Percentiles rank a stretch among this genome's conserved stretches.
phyloP scores from a whole-genome alignment of 2,329 filamentous ascomycete species.

The Chaetomiaceae sp. region DNA sequence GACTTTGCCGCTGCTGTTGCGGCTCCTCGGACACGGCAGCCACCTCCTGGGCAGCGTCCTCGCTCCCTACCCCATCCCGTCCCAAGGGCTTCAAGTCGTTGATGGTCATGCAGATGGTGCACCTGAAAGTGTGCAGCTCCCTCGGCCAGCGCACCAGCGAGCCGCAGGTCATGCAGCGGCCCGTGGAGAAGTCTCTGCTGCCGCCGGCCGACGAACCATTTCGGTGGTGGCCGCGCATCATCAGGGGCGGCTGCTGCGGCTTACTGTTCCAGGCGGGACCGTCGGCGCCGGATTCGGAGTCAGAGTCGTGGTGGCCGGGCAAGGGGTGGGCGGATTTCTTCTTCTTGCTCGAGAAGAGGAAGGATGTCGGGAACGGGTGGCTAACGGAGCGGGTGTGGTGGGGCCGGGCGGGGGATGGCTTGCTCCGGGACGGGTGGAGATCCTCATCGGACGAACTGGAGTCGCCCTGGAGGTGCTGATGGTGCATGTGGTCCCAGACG shows the following conservation, averaged over 20 bases:
- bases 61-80: constrained; percentile 22
- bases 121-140: constrained; percentile 69
- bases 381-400: constrained; percentile 65
- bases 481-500: constrained; percentile 23
- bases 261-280: background rate
- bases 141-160: constrained; percentile 75
- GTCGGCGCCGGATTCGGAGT: constrained; percentile 40
- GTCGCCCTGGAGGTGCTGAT: constrained; percentile 21
- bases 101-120: constrained; percentile 77
- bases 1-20: no score
- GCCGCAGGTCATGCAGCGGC: constrained; percentile 82
- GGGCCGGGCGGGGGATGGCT: constrained; percentile 15
- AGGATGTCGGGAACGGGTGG: constrained; percentile 74
- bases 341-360: constrained; percentile 59
- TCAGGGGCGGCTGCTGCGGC: background rate
- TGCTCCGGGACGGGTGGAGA: constrained; percentile 30
- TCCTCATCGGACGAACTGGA: constrained; percentile 42
- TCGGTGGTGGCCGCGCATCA: constrained; percentile 31
- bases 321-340: constrained; percentile 42
- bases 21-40: constrained; percentile 12
- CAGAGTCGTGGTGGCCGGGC: constrained; percentile 29
- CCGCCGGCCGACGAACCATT: constrained; percentile 29
- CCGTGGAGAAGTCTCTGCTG: constrained; percentile 58
- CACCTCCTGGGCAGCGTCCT: constrained; percentile 20
- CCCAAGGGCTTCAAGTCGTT: constrained; percentile 63